Evolutionary conservation across 2,329 filamentous ascomycete species (phyloP).

Genomic region (Pseudopyricularia javanii): DNA sequence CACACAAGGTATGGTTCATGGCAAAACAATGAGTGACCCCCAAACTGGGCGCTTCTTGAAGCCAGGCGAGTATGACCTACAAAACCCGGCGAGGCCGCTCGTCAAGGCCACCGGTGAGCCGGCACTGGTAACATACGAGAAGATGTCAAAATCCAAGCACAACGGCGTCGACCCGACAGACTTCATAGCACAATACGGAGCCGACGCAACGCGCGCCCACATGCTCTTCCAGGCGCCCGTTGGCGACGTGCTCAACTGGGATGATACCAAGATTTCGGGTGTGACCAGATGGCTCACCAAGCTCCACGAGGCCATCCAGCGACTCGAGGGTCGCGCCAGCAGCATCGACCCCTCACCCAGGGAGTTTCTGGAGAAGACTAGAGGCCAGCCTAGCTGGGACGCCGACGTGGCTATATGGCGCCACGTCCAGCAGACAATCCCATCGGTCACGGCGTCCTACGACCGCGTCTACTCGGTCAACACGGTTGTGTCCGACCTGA

Average conservation of each 20-base stretch:
- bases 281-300: constrained; percentile 70
- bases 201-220: constrained; percentile 74
- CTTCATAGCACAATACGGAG: constrained; percentile 64
- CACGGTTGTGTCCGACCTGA: constrained; percentile 72
- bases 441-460: constrained; percentile 55
- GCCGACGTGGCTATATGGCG: constrained; percentile 45
- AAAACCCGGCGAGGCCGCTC: constrained; percentile 39
- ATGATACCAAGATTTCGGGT: constrained; percentile 69
- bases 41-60: constrained; percentile 63
- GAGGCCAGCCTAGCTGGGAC: constrained; percentile 14
- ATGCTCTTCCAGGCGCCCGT: constrained; percentile 84
- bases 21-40: constrained; percentile 69
- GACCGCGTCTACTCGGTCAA: constrained; percentile 66
- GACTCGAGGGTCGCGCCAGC: background rate
- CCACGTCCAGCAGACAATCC: constrained; percentile 54
- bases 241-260: constrained; percentile 76
- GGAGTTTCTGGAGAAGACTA: constrained; percentile 19
- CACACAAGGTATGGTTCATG: constrained; percentile 88
- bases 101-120: constrained; percentile 47
- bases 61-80: constrained; percentile 60
- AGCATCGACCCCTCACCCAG: constrained; percentile 10
- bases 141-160: constrained; percentile 93
- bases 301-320: constrained; percentile 35
- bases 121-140: constrained; percentile 62
- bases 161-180: constrained; percentile 75